A percentile compares a stretch with the other conserved stretches of the same genome.
Conservation (phyloP, 179 eudicot species). For the Beta macrorhiza region DNA sequence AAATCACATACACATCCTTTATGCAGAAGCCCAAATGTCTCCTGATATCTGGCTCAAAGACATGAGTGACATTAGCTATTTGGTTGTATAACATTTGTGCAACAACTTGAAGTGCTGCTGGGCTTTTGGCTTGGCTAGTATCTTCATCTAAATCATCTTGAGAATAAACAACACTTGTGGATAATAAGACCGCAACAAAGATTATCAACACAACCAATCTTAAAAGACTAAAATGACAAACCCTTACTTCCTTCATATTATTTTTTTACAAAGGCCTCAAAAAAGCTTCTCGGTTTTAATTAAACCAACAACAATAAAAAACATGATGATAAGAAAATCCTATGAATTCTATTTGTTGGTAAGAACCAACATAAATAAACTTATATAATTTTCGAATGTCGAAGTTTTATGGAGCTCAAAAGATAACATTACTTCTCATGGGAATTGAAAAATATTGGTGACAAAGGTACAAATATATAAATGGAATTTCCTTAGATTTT, state of each 20-base stretch:
- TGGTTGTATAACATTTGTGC: constrained; percentile 50
- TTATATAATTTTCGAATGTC: background rate
- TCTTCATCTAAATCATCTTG: constrained; percentile 38
- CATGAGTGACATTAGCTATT: constrained; percentile 49
- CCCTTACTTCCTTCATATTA: constrained; percentile 45
- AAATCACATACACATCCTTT: constrained; percentile 66
- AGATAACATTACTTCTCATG: background rate
- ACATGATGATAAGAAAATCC: background rate
- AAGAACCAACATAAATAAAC: background rate
- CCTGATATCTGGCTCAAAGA: constrained; percentile 55
- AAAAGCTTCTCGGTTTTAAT: constrained; percentile 10
- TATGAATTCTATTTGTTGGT: background rate
- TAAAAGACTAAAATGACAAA: constrained; percentile 17
- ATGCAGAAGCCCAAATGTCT: constrained; percentile 62
- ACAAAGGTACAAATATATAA: background rate
- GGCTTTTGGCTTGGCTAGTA: constrained; percentile 19
- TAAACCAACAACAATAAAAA: background rate
- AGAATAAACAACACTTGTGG: constrained; percentile 28
- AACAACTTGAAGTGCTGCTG: constrained; percentile 40
- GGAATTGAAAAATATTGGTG: no score
- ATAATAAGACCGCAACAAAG: constrained; percentile 32
- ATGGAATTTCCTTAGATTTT: background rate
- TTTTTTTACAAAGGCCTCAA: constrained; percentile 15
- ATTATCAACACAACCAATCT: constrained; percentile 21
- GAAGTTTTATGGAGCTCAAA: background rate